These are phyloP conservation scores for Erythrophleum fordii DNA, from an alignment of 306 rosid genomes.

Conservation along the genomic window DNA sequence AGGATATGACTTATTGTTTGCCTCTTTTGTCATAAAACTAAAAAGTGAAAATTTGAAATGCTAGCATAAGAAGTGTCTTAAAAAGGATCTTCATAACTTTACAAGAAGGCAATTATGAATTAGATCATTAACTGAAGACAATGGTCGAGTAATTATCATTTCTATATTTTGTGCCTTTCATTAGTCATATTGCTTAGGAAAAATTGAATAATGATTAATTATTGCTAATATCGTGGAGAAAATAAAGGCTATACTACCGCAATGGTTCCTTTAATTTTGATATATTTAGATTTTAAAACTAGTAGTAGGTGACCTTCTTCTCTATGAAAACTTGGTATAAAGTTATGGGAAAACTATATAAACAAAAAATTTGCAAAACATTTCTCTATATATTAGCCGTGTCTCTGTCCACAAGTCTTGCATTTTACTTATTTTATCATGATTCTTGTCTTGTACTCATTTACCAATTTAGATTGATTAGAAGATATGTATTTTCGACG, in stretches of 20 bases:
- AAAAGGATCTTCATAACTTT: background rate
- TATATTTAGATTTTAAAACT: background rate
- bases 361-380: background rate
- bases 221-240: background rate
- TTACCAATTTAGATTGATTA: slow-evolving; percentile 87
- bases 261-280: background rate
- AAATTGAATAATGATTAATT: background rate
- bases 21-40: background rate
- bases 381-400: background rate
- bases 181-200: background rate
- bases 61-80: background rate
- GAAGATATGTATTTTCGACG: slow-evolving; percentile 95
- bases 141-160: background rate
- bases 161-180: background rate
- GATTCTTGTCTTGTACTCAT: slow-evolving; percentile 37
- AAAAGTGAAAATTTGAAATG: background rate
- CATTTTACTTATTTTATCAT: slow-evolving; percentile 4
- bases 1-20: background rate
- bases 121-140: background rate
- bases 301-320: background rate
- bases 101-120: background rate
- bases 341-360: background rate
- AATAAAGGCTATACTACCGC: background rate
- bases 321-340: background rate
- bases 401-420: background rate